Evolutionary conservation across 139 green algal species (phyloP).

Genomic region (Asterochloris sp.): DNA sequence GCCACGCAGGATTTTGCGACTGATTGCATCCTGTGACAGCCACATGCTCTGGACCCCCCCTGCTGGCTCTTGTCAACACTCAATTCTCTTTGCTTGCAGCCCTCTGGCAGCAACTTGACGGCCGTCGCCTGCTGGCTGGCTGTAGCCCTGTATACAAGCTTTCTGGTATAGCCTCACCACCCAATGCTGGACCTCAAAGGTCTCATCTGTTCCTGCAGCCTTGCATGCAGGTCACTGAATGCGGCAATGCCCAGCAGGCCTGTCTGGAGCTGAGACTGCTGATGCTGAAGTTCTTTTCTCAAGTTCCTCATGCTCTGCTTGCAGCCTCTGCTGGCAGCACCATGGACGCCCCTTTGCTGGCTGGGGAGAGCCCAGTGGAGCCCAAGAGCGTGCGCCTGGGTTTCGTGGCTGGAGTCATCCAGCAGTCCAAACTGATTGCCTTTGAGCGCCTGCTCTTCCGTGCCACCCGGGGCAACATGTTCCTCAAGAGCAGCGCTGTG

Average conservation of each 20-base stretch:
- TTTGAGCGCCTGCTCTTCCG: conserved; percentile 98
- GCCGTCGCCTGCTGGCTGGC: no score
- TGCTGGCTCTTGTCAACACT: no score
- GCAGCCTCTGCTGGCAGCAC: conserved; percentile 2
- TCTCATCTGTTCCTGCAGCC: no score
- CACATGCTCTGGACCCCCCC: no score
- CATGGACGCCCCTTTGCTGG: conserved; percentile 57
- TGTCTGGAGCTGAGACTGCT: neutral
- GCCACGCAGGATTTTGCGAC: no score
- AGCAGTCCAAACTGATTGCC: conserved; percentile 69
- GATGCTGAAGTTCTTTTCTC: neutral
- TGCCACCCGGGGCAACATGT: conserved; percentile 99
- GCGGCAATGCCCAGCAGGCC: neutral
- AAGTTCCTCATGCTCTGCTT: neutral
- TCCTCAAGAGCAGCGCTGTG: conserved; percentile 67
- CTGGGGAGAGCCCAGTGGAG: conserved; percentile 30
- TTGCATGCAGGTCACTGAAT: no score
- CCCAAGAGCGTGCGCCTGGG: conserved; percentile 77
- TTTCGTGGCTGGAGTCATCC: conserved; percentile 88
- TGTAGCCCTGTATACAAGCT: no score
- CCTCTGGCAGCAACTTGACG: no score
- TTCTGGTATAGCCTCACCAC: no score
- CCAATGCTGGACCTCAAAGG: no score
- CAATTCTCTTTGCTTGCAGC: no score
- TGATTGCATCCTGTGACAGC: no score